phyloP scores from a whole-genome alignment of 805 yeast species.

The Babjeviella inositovora region DNA sequence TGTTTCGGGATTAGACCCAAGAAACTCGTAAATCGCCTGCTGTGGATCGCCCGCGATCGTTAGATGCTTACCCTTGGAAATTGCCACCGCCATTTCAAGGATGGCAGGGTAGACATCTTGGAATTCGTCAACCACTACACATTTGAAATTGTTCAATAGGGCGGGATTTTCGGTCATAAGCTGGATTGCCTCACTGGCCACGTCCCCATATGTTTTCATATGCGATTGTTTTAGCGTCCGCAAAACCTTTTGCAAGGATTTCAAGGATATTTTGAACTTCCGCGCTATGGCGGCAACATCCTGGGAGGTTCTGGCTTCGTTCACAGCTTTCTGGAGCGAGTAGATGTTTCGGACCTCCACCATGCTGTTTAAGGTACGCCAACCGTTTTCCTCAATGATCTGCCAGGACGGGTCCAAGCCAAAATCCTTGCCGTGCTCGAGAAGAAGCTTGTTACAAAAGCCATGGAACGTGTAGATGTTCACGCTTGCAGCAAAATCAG shows the following conservation, averaged over 20 bases:
- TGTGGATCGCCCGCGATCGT: conserved; percentile 58
- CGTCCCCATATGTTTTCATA: conserved; percentile 7
- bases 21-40: conserved; percentile 55
- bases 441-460: conserved; percentile 33
- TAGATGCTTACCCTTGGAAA: conserved; percentile 28
- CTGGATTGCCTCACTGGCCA: conserved; percentile 13
- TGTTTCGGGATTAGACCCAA: conserved; percentile 29
- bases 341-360: conserved; percentile 5
- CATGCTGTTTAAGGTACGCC: conserved; percentile 24
- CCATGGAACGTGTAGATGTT: conserved; percentile 48
- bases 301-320: neutral
- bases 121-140: conserved; percentile 53
- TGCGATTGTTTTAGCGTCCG: conserved; percentile 2
- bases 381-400: conserved; percentile 38
- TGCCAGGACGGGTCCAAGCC: conserved; percentile 9
- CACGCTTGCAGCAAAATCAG: conserved; percentile 12
- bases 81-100: conserved; percentile 21
- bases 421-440: conserved; percentile 10
- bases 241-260: conserved; percentile 1
- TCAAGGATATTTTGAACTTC: neutral
- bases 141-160: conserved; percentile 10
- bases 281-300: neutral
- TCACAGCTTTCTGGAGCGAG: neutral
- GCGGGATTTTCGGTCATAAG: conserved; percentile 11
- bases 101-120: conserved; percentile 50